Base-by-base conservation (phyloP, 2,329 filamentous ascomycete species). In the Alternaria infectoria region DNA sequence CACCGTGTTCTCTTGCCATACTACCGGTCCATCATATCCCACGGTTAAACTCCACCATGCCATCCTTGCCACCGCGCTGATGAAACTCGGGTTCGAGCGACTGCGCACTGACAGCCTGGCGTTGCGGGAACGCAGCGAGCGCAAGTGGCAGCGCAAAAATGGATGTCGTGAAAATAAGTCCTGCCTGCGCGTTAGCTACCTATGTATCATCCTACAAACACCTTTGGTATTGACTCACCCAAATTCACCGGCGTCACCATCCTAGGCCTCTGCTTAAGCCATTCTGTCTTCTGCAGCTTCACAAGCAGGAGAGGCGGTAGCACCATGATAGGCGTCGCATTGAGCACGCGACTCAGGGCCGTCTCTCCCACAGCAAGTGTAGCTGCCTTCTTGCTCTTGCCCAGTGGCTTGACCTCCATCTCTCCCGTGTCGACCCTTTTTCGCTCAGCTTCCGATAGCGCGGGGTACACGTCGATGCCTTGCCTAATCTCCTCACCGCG, bases 261-360 rank as follows among this genome's bases (percentile, higher is more conserved):
- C 62, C 90, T 86, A 7, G 95, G 96, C 68, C 92, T 88, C 66
- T 85, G 84, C 82, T 89, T 89, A 72, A 98, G 82, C 93, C 93
- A 98, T 63, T 90, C 86, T 55, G 89, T 92, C 81, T 90, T 87
- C 85, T 99, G 94, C 72, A 99, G 84, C 70, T 89, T 86, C 56
- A 98, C 91, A 58, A 99, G 86, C 23, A 96, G 83, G 77, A 99
- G 84, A 21, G 96, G 93, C 45, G 96, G 96, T 49, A 99, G 85
- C 13, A 97, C 93, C 96, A 99, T 99, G 83, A 99, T 96, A 11
- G 96, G 96, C 12, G 92, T 96, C 64, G 93, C 92, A 81, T 98
- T 99, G 74, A 98, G 86, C 63, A 98, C 94, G 63, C 96, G 89
- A 70, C 92, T 96, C 49, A 96, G 84, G 3, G 96, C 96, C 51